phyloP scores from a whole-genome alignment of 768 basidiomycete species.

The Lactarius evosmus region DNA sequence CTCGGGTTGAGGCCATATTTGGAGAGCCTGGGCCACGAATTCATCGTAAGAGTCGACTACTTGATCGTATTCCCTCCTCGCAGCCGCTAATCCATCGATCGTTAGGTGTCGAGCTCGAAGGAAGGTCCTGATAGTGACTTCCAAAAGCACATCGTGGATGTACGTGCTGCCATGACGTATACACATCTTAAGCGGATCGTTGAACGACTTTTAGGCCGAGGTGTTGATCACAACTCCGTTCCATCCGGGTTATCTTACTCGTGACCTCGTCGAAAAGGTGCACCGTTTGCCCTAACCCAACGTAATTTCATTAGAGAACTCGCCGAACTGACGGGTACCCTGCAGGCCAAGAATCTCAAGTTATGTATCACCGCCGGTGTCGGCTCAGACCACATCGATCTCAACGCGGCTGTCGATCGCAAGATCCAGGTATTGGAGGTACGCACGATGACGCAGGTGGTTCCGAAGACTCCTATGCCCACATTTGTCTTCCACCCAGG shows the following conservation, averaged over 20 bases:
- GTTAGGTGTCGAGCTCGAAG: constrained; percentile 74
- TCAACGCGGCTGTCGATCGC: constrained; percentile 80
- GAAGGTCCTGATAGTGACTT: constrained; percentile 57
- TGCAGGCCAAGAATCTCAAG: constrained; percentile 83
- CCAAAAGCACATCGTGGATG: constrained; percentile 69
- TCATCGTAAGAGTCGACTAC: constrained; percentile 47
- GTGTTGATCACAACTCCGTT: constrained; percentile 82
- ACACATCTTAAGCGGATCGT: constrained; percentile 5
- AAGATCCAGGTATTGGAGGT: constrained; percentile 77
- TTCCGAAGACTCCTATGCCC: constrained; percentile 11
- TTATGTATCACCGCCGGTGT: constrained; percentile 89
- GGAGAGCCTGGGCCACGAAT: constrained; percentile 68
- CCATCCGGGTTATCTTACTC: constrained; percentile 82
- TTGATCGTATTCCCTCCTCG: background rate
- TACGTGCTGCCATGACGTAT: constrained; percentile 38
- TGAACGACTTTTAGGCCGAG: constrained; percentile 51
- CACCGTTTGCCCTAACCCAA: constrained; percentile 12
- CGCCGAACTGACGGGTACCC: constrained; percentile 12
- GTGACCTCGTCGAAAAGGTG: constrained; percentile 67
- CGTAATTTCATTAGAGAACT: constrained; percentile 1
- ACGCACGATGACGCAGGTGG: constrained; percentile 14
- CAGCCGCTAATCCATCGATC: constrained; percentile 6
- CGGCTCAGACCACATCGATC: constrained; percentile 86
- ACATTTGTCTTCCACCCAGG: constrained; percentile 36
- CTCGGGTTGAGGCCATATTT: constrained; percentile 73